A percentile compares a stretch with the other conserved stretches of the same genome.
These are phyloP conservation scores for Mentha longifolia DNA, from an alignment of 257 asterid genomes.

Conservation along the genomic window DNA sequence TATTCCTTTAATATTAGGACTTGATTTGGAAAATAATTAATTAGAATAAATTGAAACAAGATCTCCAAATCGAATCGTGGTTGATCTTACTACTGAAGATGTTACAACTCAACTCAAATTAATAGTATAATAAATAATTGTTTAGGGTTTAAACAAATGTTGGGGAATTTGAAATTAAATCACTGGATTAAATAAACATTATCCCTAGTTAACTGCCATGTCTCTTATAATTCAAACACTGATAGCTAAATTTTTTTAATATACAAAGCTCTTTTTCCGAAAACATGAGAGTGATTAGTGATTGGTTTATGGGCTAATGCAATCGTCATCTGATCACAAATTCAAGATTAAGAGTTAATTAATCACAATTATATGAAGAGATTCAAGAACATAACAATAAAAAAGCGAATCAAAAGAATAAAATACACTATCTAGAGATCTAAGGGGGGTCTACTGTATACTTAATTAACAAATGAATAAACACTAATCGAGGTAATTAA, in stretches of 20 bases:
- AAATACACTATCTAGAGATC: slow-evolving; percentile 43
- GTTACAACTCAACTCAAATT: too few relatives aligned
- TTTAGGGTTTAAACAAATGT: background rate
- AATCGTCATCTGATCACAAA: slow-evolving; percentile 46
- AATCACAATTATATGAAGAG: slow-evolving; percentile 23
- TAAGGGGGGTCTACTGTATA: slow-evolving; percentile 34
- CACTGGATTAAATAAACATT: slow-evolving; percentile 22
- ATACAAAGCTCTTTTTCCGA: slow-evolving; percentile 35
- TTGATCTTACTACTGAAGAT: too few relatives aligned
- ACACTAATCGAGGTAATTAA: slow-evolving; percentile 48
- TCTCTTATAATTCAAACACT: slow-evolving; percentile 47
- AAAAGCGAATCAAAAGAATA: slow-evolving; percentile 25
- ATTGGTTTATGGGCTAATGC: slow-evolving; percentile 39
- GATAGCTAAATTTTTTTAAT: background rate
- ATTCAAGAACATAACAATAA: slow-evolving; percentile 15
- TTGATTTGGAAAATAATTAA: too few relatives aligned
- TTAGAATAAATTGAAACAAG: too few relatives aligned
- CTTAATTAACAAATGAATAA: slow-evolving; percentile 44
- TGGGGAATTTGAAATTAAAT: background rate
- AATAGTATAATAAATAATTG: too few relatives aligned
- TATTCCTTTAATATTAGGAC: too few relatives aligned
- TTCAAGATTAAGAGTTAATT: slow-evolving; percentile 27
- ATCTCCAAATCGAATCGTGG: too few relatives aligned
- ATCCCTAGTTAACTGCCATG: slow-evolving; percentile 58
- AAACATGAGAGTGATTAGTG: slow-evolving; percentile 42